Base-by-base conservation (phyloP, 352 stramenopile genomes). In the Halophytophthora batemanensis region DNA sequence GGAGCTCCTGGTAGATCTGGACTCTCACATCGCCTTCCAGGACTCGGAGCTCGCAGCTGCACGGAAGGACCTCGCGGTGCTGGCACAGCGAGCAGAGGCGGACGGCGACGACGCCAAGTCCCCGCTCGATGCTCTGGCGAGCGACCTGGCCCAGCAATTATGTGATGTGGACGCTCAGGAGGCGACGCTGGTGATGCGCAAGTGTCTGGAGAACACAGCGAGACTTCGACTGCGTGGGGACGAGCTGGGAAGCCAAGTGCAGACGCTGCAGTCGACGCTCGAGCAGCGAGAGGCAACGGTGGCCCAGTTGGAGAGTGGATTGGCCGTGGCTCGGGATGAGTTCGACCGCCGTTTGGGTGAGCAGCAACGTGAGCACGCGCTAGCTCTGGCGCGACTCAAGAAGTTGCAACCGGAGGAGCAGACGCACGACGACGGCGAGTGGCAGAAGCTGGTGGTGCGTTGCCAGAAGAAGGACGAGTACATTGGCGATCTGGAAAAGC, bases 381-480 rank as follows among this genome's bases (percentile, higher is more conserved):
- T 76, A 11, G 48, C 56, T 0, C 49, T 72, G 6, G 41, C 52
- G 3, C 43, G 69, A 12, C 42, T 88, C 11, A 64, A 86, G 56
- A 61, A 73, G 22, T 62, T 86, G 19, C 49, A 87, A 6, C 47
- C 59, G 2, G 47, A 73, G 29, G 38, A 86, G 33, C 14, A 37
- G 12, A n/a, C 21, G 2, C 45, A 50, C 3, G 64, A 68, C 4
- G 68, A 90, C 36, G 57, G 57, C n/a, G 74, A 90, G 52, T 86
- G 72, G 77, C 77, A 87, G 40, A 82, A 85, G 34, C 41, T 93
- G 19, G 82, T 87, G 12, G 66, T 83, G 6, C 74, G 66, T 17
- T 77, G 59, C 29, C 74, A 88, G 54, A 87, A 89, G 63, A 90
- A 93, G 52, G 77, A 90, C 61, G 80, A 86, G 56, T 93, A 92